phyloP scores from a whole-genome alignment of 23 red algal species.

The Gracilariopsis chorda region DNA sequence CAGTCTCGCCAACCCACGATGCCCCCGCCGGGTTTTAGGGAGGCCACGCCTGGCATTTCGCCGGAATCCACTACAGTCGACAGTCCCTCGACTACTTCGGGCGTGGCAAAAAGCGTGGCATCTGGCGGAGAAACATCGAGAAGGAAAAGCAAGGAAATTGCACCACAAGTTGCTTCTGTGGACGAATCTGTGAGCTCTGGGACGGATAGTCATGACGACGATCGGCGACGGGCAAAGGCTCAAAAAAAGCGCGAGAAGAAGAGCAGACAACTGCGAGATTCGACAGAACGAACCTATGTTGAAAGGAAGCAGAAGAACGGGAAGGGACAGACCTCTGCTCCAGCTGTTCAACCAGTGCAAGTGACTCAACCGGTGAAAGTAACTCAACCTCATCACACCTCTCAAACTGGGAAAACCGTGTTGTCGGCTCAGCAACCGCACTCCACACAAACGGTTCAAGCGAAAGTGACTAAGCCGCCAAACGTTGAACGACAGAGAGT shows the following conservation, averaged over 20 bases:
- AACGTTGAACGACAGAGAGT: not conserved
- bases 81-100: slow-evolving; percentile 31
- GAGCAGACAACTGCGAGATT: slow-evolving; percentile 3
- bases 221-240: slow-evolving; percentile 1
- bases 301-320: slow-evolving; percentile 4
- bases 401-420: not conserved
- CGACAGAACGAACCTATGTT: not conserved
- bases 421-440: not conserved
- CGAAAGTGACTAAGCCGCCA: not conserved
- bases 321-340: not conserved
- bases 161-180: not conserved
- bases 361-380: slow-evolving; percentile 28
- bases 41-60: slow-evolving; percentile 72
- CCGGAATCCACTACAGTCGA: slow-evolving; percentile 65
- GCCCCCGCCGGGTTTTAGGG: slow-evolving; percentile 72
- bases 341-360: not conserved
- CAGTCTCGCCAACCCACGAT: slow-evolving; percentile 7
- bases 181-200: slow-evolving; percentile 41
- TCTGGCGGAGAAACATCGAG: slow-evolving; percentile 26
- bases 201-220: slow-evolving; percentile 47
- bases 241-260: slow-evolving; percentile 44
- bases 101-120: slow-evolving; percentile 69
- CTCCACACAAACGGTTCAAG: not conserved
- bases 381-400: not conserved
- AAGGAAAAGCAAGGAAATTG: not conserved